Base-by-base conservation (phyloP, 441 rosid species). In the Omphalea diandra region DNA sequence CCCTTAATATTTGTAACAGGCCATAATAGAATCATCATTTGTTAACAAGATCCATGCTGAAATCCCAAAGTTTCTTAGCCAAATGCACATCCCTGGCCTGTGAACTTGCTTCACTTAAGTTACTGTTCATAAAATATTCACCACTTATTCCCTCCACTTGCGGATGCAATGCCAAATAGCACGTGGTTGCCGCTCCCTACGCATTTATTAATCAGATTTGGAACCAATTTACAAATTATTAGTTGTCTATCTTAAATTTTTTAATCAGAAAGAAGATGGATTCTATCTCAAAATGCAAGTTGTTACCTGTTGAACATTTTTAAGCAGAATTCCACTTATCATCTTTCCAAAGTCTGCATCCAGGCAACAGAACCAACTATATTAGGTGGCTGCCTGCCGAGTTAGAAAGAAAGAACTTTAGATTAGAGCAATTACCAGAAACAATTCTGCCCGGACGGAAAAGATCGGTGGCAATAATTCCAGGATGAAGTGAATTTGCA, bases 131-230 rank as follows among this genome's bases (percentile, higher is more conserved):
- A 68, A 90, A 93, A 66, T 88, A 87, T 73, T 83, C 82, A 3
- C 95, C 97, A 41, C 84, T 85, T 20, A 77, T 76, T 24, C 93
- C 90, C 49, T 78, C 54, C 2, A 87, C 87, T 63, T 84, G 83
- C 6, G 97, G 95, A 81, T 90, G 84, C 81, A 90, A 73, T 63
- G 98, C 97, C 73, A 83, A 88, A 63, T 90, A 89, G 83, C 96
- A 93, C 57, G 93, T 83, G 3, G 97, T 93, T 49, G 98, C 93
- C 2, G 96, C 94, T 29, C 94, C 92, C 90, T 87, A 36, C 80
- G 90, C 44, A 27, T 85, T 82, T 1, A 46, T n/a, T n/a, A n/a
- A n/a, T n/a, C n/a, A n/a, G n/a, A n/a, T n/a, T n/a, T n/a, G n/a
- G n/a, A n/a, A n/a, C n/a, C n/a, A n/a, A n/a, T n/a, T n/a, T n/a